Conservation (phyloP, 1,139 yeast genomes). For the Zygosaccharomyces sapae region DNA sequence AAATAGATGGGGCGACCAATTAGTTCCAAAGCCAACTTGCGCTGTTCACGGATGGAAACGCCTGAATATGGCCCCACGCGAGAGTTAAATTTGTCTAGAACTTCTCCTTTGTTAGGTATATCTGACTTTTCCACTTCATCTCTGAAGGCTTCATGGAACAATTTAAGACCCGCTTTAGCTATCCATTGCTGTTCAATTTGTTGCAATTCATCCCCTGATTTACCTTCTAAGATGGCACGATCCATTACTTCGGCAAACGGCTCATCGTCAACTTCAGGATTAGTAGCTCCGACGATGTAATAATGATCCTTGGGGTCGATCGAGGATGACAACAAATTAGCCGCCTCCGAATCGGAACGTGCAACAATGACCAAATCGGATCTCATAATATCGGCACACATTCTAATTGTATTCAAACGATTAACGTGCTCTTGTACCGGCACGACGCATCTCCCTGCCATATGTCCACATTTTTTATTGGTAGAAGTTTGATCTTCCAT, state of each 20-base stretch:
- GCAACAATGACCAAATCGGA: conserved; percentile 84
- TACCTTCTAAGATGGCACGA: conserved; percentile 74
- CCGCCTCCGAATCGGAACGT: conserved; percentile 96
- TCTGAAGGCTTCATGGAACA: conserved; percentile 87
- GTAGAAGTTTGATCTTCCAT: conserved; percentile 99
- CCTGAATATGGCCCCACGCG: conserved; percentile 72
- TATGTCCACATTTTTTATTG: conserved; percentile 92
- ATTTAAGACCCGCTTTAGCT: conserved; percentile 74
- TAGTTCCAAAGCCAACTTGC: conserved; percentile 67
- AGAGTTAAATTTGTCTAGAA: conserved; percentile 62
- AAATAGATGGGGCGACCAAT: conserved; percentile 83
- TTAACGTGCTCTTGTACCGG: conserved; percentile 97
- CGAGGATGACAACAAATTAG: conserved; percentile 87
- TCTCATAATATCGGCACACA: conserved; percentile 91
- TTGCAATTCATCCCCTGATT: conserved; percentile 65
- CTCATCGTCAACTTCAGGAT: conserved; percentile 58
- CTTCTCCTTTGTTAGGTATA: conserved; percentile 58
- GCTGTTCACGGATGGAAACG: conserved; percentile 77
- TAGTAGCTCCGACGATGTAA: conserved; percentile 86
- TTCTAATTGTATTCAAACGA: conserved; percentile 89
- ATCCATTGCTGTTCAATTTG: conserved; percentile 81
- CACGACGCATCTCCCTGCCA: conserved; percentile 97
- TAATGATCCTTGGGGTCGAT: conserved; percentile 94
- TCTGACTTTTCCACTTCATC: conserved; percentile 68
- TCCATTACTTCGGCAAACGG: conserved; percentile 76